A percentile compares a stretch with the other conserved stretches of the same genome.
Evolutionary conservation across 495 filamentous ascomycete genomes (phyloP).

Genomic region (Aspergillus diversus): DNA sequence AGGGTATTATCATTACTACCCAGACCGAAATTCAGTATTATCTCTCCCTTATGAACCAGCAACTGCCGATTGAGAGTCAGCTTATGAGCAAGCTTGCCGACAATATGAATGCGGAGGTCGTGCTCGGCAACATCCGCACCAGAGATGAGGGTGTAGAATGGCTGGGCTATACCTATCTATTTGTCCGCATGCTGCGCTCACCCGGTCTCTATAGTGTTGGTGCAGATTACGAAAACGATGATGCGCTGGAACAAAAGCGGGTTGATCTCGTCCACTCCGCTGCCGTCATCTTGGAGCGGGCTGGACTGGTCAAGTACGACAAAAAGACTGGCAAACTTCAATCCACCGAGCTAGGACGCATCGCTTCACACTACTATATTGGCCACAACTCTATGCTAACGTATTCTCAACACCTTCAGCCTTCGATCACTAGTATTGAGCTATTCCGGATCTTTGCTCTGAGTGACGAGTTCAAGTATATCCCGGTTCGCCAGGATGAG

Average conservation of each 20-base stretch:
- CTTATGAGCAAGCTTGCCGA: constrained; percentile 91
- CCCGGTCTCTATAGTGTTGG: constrained; percentile 96
- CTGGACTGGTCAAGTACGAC: constrained; percentile 90
- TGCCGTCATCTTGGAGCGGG: constrained; percentile 82
- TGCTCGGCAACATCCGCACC: constrained; percentile 90
- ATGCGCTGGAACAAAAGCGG: constrained; percentile 89
- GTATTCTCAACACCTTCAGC: constrained; percentile 94
- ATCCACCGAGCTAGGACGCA: constrained; percentile 89
- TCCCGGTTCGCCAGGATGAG: constrained; percentile 96
- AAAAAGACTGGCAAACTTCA: constrained; percentile 89
- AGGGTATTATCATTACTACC: constrained; percentile 97
- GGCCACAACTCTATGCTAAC: constrained; percentile 93
- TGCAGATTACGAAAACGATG: constrained; percentile 91
- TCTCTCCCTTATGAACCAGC: constrained; percentile 92
- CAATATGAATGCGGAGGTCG: constrained; percentile 96
- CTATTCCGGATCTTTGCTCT: constrained; percentile 97
- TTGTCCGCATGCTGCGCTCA: constrained; percentile 95
- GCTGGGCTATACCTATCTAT: constrained; percentile 98
- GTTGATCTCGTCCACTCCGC: constrained; percentile 97
- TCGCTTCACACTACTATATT: constrained; percentile 98
- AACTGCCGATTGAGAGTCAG: constrained; percentile 96
- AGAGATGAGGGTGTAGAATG: constrained; percentile 97
- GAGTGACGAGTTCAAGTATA: constrained; percentile 99
- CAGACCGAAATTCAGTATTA: constrained; percentile 96
- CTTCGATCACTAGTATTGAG: constrained; percentile 87